Conservation (phyloP, 208 protist genomes). For the Acanthamoeba castellanii region DNA sequence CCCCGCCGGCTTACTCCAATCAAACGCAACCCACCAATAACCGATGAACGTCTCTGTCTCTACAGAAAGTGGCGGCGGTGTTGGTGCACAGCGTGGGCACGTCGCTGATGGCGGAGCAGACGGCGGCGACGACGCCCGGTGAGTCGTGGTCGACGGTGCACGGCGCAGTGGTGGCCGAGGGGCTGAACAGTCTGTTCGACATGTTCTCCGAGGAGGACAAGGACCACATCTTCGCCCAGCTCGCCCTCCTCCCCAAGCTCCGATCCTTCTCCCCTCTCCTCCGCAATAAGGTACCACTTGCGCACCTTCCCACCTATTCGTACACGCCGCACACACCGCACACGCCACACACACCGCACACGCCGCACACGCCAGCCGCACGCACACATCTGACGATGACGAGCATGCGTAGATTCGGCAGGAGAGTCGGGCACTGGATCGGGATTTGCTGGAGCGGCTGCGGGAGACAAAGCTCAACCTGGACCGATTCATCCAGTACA, state of each 20-base stretch:
- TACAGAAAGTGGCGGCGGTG: slow-evolving; percentile 69
- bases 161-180: slow-evolving; percentile 56
- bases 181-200: slow-evolving; percentile 60
- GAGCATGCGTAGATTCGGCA: slow-evolving; percentile 8
- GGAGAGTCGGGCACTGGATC: slow-evolving; percentile 12
- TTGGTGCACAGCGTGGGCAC: slow-evolving; percentile 58
- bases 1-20: background rate
- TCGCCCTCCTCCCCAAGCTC: slow-evolving; percentile 57
- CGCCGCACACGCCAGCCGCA: too few relatives aligned
- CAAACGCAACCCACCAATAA: background rate
- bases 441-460: slow-evolving; percentile 46
- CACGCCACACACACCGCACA: background rate
- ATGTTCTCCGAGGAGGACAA: slow-evolving; percentile 74
- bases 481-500: slow-evolving; percentile 70
- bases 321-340: too few relatives aligned
- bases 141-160: background rate
- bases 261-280: slow-evolving; percentile 41
- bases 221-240: slow-evolving; percentile 60
- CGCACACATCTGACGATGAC: too few relatives aligned
- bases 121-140: background rate
- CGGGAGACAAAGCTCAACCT: slow-evolving; percentile 64
- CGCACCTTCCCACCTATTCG: background rate
- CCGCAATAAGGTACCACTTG: slow-evolving; percentile 37
- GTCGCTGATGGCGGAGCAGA: slow-evolving; percentile 4
- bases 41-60: background rate